A percentile compares a stretch with the other conserved stretches of the same genome.
phyloP scores from a whole-genome alignment of 2,329 filamentous ascomycete genomes.

The Fusarium equiseti region DNA sequence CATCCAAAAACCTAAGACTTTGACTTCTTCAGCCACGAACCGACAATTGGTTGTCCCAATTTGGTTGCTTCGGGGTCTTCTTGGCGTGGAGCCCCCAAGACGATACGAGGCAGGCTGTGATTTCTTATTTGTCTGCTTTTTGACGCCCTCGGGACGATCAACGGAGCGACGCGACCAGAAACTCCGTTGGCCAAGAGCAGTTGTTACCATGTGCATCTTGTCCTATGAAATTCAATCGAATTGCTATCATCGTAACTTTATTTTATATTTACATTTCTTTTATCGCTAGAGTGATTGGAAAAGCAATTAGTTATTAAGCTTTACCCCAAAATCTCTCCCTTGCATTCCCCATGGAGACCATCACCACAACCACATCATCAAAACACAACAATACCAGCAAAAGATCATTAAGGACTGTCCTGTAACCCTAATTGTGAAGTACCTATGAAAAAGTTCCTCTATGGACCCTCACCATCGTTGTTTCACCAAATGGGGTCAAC shows the following conservation, averaged over 20 bases:
- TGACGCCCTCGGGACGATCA: slow-evolving; percentile 27
- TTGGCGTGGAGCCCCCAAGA: slow-evolving; percentile 25
- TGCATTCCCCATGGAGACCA: slow-evolving; percentile 21
- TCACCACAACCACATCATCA: slow-evolving; percentile 11
- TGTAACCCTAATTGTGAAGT: not conserved
- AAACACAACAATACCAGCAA: not conserved
- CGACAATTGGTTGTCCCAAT: slow-evolving; percentile 19
- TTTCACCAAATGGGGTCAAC: slow-evolving; percentile 20
- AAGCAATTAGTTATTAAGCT: slow-evolving; percentile 14
- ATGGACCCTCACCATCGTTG: not conserved
- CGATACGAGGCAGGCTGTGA: slow-evolving; percentile 39
- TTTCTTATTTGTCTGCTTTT: slow-evolving; percentile 11
- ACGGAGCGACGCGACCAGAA: slow-evolving; percentile 13
- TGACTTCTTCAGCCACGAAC: slow-evolving; percentile 16
- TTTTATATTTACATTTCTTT: slow-evolving; percentile 13
- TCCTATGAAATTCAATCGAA: not conserved
- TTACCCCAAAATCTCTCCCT: slow-evolving; percentile 23
- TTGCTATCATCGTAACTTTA: not conserved
- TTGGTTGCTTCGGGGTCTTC: slow-evolving; percentile 18
- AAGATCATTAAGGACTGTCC: not conserved
- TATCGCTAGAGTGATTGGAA: not conserved
- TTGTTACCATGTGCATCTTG: not conserved
- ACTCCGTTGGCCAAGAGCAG: not conserved
- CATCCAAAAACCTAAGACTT: slow-evolving; percentile 16
- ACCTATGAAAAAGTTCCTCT: not conserved